A percentile compares a stretch with the other conserved stretches of the same genome.
These are phyloP conservation scores for Tetrapisispora fleetii DNA, from an alignment of 805 yeast genomes.

Conservation along the genomic window DNA sequence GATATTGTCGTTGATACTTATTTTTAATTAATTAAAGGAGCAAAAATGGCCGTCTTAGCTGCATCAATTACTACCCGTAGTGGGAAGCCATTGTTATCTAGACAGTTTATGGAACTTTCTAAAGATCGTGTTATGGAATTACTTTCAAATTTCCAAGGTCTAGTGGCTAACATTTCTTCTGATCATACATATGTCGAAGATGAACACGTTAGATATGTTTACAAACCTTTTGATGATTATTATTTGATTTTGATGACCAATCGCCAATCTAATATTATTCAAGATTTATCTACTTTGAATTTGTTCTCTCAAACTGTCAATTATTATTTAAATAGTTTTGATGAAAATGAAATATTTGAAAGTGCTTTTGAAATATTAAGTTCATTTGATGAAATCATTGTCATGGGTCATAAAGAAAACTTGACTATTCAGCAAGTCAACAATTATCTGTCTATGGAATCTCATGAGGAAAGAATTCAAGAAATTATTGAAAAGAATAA, in stretches of 20 bases:
- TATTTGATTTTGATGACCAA: slow-evolving; percentile 87
- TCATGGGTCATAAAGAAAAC: slow-evolving; percentile 87
- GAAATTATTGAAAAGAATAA: slow-evolving; percentile 95
- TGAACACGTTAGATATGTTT: slow-evolving; percentile 83
- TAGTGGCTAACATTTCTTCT: slow-evolving; percentile 54
- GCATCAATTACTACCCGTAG: slow-evolving; percentile 90
- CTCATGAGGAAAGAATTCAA: slow-evolving; percentile 97
- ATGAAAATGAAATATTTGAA: slow-evolving; percentile 73
- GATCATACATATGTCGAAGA: slow-evolving; percentile 94
- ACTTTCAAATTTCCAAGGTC: slow-evolving; percentile 73
- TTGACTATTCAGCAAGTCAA: slow-evolving; percentile 70
- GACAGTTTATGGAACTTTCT: slow-evolving; percentile 81
- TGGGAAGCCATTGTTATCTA: slow-evolving; percentile 83
- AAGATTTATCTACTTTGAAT: slow-evolving; percentile 87
- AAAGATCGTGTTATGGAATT: slow-evolving; percentile 80
- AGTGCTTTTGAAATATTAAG: slow-evolving; percentile 81
- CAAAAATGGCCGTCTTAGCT: slow-evolving; percentile 65
- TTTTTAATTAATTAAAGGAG: neutral
- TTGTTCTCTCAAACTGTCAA: slow-evolving; percentile 76
- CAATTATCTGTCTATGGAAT: slow-evolving; percentile 92
- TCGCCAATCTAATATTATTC: slow-evolving; percentile 81
- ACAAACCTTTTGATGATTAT: slow-evolving; percentile 90
- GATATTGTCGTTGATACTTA: neutral
- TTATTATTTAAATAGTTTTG: slow-evolving; percentile 57
- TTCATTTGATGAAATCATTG: slow-evolving; percentile 90